Base-by-base conservation (phyloP, 805 yeast species). In the Candida stauntonica region DNA sequence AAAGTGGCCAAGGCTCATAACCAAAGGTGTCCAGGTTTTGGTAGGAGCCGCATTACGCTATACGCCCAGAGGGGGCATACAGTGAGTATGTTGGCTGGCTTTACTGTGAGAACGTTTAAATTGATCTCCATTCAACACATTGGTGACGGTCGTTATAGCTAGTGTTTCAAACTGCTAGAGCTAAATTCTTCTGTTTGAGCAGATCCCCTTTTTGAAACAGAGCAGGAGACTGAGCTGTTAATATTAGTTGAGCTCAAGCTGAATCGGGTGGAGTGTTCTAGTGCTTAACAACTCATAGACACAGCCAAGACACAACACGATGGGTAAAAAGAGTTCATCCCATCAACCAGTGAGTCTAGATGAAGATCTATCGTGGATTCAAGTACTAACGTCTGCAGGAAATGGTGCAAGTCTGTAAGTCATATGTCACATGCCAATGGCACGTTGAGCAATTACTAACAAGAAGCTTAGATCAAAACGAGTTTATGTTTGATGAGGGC, bases 401-500 rank as follows among this genome's bases (percentile, higher is more conserved):
- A 50, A 67, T 67, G 72, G 57, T 55, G 7, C 63, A 58, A 43
- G 55, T 58, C 21, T 52, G 63, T 58, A 50, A 19, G 60, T 57
- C 26, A 16, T n/a, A 6, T n/a, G n/a, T 21, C 24, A 21, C 24
- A 21, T 21, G 24, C 24, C 11, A 21, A 21, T 8, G 11, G 24
- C 11, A 7, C 24, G 9, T 8, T 11, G 9, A 21, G 24, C 3
- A 14, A 15, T 23, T 26, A 35, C 38, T 40, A 35, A 23, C 33
- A 13, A n/a, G n/a, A 5, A 7, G 6, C 20, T 15, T 32, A 56
- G 63, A 55, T 27, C 58, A 56, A 33, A 73, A 75, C 45, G 87
- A 81, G 54, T 81, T 77, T 50, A 63, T 79, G 14, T 81, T 81
- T 48, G 81, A 80, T 17, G 85, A 80, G 49, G 69, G 72, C 29